A percentile compares a stretch with the other conserved stretches of the same genome.
Evolutionary conservation across 805 yeast genomes (phyloP).

Genomic region (Starmerella roubikii): DNA sequence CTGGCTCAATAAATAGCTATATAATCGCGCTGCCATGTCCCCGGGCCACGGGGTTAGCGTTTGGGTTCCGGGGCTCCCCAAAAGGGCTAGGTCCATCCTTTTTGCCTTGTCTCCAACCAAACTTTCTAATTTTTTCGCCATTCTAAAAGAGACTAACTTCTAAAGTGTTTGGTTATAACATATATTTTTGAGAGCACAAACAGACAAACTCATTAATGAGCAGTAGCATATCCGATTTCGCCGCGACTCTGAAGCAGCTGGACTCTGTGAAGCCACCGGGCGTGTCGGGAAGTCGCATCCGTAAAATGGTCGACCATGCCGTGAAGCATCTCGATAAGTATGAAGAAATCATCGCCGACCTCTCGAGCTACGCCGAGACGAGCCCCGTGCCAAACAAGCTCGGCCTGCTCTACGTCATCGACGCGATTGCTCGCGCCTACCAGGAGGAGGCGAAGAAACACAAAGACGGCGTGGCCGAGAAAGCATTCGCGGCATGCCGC

Average conservation of each 20-base stretch:
- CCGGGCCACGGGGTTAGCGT: too few relatives aligned
- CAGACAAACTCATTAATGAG: too few relatives aligned
- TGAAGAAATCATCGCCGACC: conserved; percentile 32
- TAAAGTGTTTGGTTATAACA: too few relatives aligned
- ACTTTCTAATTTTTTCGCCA: too few relatives aligned
- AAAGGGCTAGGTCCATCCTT: too few relatives aligned
- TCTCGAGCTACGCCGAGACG: conserved; percentile 54
- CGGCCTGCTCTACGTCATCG: conserved; percentile 83
- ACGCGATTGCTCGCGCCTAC: conserved; percentile 78
- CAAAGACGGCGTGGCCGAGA: not conserved
- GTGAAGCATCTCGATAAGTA: conserved; percentile 42
- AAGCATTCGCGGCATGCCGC: conserved; percentile 8
- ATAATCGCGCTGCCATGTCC: too few relatives aligned
- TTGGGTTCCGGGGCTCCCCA: too few relatives aligned
- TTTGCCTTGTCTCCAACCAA: too few relatives aligned
- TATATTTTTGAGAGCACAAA: too few relatives aligned
- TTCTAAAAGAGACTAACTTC: too few relatives aligned
- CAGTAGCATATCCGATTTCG: not conserved
- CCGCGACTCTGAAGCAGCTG: conserved; percentile 19
- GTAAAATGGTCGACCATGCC: conserved; percentile 57
- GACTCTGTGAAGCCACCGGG: conserved; percentile 49
- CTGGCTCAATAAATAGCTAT: not conserved
- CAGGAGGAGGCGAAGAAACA: conserved; percentile 57
- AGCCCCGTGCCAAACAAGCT: conserved; percentile 72
- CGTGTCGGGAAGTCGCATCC: conserved; percentile 90